Base-by-base conservation (phyloP, 129 eudicot genomes). In the Erigeron canadensis region DNA sequence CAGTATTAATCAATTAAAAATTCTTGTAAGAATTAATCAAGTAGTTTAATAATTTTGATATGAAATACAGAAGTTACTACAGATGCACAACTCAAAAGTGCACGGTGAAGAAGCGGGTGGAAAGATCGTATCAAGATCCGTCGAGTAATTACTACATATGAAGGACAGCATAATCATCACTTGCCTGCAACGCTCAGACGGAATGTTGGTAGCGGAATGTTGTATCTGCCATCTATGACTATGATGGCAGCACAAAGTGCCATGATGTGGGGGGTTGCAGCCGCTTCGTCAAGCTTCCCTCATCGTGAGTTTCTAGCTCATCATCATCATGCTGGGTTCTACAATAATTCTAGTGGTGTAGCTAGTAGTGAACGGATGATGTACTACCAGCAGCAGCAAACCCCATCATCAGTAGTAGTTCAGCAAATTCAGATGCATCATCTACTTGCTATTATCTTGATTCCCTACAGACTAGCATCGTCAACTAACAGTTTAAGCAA, bases 51-150 rank as follows among this genome's bases (percentile, higher is more conserved):
- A n/a, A n/a, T n/a, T n/a, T n/a, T n/a, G n/a, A n/a, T n/a, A n/a
- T n/a, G n/a, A n/a, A n/a, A n/a, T n/a, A n/a, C 85, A 94, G 99
- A 72, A 90, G 97, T 87, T 94, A 94, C 76, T 94, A 94, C 23
- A 65, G 96, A 65, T 94, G 99, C 93, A 94, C 99, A 4, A 86
- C 96, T 8, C 97, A 89, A 55, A 94, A 87, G 77, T 94, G 99
- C 81, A 47, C 77, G 4, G 99, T 94, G 82, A 94, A 94, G 86
- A 94, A 94, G 69, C 85, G 89, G 5, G 97, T 90, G 21, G 99
- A 94, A 76, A 79, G 99, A 75, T 89, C 96, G 38, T 86, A 76
- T 84, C 81, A 94, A 69, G 96, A 94, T 80, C 99, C 99, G 12
- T 63, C 94, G 1, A 70, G 99, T 94, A 56, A 85, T 94, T 63